Conservation (phyloP, 208 protist species). For the Acanthamoeba castellanii region DNA sequence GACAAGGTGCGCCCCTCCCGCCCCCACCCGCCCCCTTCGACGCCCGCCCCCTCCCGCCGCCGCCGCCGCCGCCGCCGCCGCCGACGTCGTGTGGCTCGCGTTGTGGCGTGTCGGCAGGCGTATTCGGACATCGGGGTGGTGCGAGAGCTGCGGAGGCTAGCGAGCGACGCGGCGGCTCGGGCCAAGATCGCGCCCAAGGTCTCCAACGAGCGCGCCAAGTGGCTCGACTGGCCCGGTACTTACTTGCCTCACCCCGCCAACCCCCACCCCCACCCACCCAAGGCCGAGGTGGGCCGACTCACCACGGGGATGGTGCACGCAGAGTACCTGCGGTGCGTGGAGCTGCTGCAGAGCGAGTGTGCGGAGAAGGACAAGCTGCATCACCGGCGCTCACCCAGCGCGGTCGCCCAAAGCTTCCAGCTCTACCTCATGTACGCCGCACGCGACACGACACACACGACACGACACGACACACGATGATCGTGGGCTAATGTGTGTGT, state of each 20-base stretch:
- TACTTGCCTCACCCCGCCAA: no score
- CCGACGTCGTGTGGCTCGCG: no score
- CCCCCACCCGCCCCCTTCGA: no score
- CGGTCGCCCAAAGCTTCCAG: conserved; percentile 55
- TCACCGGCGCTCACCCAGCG: neutral
- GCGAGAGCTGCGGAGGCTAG: conserved; percentile 16
- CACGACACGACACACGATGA: no score
- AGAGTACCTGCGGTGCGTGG: conserved; percentile 45
- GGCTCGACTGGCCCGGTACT: conserved; percentile 63
- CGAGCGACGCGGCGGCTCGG: neutral
- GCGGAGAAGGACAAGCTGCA: neutral
- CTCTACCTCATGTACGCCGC: conserved; percentile 52
- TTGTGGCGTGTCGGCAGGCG: no score
- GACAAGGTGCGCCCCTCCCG: neutral
- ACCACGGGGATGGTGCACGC: no score
- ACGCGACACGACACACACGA: neutral
- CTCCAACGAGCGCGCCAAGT: conserved; percentile 42
- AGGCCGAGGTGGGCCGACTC: no score
- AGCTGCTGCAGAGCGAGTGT: conserved; percentile 18
- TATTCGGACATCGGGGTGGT: conserved; percentile 31
- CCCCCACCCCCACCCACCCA: no score
- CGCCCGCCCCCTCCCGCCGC: neutral
- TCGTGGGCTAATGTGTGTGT: neutral
- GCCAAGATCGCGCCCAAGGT: conserved; percentile 53
- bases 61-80: no score